These are phyloP conservation scores for Saccharomycopsis sp. DNA, from an alignment of 805 yeast species.

Conservation along the genomic window DNA sequence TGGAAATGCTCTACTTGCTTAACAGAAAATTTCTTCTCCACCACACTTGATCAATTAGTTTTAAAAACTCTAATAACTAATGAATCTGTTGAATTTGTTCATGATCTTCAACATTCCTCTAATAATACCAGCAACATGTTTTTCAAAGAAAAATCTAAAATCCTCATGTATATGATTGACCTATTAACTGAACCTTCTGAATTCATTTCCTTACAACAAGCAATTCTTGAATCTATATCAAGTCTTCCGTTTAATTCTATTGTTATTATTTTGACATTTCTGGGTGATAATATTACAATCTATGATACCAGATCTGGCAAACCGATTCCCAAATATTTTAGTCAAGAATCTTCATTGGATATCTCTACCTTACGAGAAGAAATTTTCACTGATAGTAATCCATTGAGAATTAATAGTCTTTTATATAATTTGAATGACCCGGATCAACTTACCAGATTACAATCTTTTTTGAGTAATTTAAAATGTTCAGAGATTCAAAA, in stretches of 20 bases:
- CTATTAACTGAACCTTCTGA: conserved; percentile 49
- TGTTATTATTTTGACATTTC: conserved; percentile 46
- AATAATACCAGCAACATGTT: not conserved
- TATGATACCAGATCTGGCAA: conserved; percentile 1
- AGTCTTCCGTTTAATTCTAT: conserved; percentile 48
- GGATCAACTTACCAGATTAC: not conserved
- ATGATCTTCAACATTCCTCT: not conserved
- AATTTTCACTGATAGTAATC: conserved; percentile 1
- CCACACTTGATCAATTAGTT: not conserved
- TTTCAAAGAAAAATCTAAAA: conserved; percentile 1
- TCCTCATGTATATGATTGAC: conserved; percentile 43
- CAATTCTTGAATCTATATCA: conserved; percentile 38
- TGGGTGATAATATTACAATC: conserved; percentile 19
- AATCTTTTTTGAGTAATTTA: not conserved
- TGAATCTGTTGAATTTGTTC: conserved; percentile 1
- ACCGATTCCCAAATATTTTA: not conserved
- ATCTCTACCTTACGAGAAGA: not conserved
- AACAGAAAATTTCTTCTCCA: conserved; percentile 2
- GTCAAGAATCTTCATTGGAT: not conserved
- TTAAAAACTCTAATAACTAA: not conserved
- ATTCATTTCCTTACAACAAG: conserved; percentile 40
- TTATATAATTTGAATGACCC: conserved; percentile 4
- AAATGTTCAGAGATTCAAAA: not conserved
- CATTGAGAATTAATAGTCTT: not conserved
- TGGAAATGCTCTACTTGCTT: conserved; percentile 14